These are phyloP conservation scores for Rosa chinensis DNA, from an alignment of 306 rosid species.

Conservation along the genomic window DNA sequence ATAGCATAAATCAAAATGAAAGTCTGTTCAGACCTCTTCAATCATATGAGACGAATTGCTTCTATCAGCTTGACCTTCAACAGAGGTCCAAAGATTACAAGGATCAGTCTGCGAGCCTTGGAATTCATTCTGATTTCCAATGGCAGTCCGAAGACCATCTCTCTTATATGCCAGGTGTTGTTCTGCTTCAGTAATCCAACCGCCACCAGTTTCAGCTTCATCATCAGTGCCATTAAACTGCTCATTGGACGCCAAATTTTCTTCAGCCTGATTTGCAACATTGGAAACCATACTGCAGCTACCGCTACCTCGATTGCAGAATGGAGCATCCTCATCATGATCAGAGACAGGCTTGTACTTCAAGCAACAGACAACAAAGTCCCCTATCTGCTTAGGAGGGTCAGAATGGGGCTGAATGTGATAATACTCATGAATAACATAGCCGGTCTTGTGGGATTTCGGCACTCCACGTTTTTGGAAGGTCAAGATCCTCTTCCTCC, in stretches of 20 bases:
- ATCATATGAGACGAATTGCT: neutral
- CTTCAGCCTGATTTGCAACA: neutral
- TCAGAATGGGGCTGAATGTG: neutral
- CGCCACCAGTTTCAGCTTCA: slow-evolving; percentile 9
- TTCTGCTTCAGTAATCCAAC: neutral
- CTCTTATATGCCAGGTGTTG: neutral
- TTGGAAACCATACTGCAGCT: neutral
- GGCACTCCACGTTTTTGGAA: neutral
- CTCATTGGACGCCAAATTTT: neutral
- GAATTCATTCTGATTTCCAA: neutral
- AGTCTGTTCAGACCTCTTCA: neutral
- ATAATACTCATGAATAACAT: neutral
- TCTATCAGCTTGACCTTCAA: neutral
- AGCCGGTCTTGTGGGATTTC: neutral
- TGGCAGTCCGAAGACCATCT: neutral
- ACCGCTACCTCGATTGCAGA: neutral
- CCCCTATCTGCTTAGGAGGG: neutral
- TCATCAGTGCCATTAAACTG: neutral
- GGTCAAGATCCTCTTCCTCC: neutral
- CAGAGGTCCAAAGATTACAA: neutral
- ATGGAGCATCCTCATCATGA: neutral
- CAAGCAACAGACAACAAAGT: slow-evolving; percentile 40
- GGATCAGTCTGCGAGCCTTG: neutral
- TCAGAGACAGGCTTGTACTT: slow-evolving; percentile 19
- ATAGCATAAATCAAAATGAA: neutral